Evolutionary conservation across 345 rosid species (phyloP), one percentile per base, ranked within the genome.

Genomic region (Laguncularia racemosa): DNA sequence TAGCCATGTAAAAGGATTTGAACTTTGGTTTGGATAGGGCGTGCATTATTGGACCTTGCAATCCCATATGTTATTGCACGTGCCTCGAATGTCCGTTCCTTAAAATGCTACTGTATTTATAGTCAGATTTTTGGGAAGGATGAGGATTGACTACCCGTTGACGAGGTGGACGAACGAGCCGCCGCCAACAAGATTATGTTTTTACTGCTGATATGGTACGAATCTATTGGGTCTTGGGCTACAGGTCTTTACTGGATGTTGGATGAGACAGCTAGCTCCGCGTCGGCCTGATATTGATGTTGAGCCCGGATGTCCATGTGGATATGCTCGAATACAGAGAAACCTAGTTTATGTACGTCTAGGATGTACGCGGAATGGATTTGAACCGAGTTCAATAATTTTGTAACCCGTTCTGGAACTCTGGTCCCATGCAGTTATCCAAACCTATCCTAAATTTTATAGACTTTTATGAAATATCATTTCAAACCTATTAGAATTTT

Each of bases 151-250:
- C 53, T 14, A 48, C 59, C 60, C 70, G n/a, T n/a, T n/a, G n/a
- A n/a, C 67, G 1, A 60, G 57, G 65, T 77, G 79, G 91, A 62
- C 73, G 69, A 67, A 72, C 91, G 53, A 63, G 73, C 47, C 78
- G 80, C 95, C 71, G 88, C 89, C 78, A 28, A 66, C 65, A 38
- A 51, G 20, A 52, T 57, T 14, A 46, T 43, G 26, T 21, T 21
- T 21, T 21, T 33, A 0, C 8, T 0, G 15, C 46, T 47, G 44
- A 75, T 51, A 75, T 76, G 96, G 76, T 62, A 13, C 2, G 2
- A 4, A 1, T 0, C 58, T 10, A 44, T 72, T 71, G 76, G 76
- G 45, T 0, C 3, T 38, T 4, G 44, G 55, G 60, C 19, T 12
- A 17, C 50, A 55, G 19, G n/a, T 4, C 52, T 16, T 20, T 43